These are phyloP conservation scores for Kentomonas sorsogonicus DNA, from an alignment of 208 protist genomes.

Conservation along the genomic window DNA sequence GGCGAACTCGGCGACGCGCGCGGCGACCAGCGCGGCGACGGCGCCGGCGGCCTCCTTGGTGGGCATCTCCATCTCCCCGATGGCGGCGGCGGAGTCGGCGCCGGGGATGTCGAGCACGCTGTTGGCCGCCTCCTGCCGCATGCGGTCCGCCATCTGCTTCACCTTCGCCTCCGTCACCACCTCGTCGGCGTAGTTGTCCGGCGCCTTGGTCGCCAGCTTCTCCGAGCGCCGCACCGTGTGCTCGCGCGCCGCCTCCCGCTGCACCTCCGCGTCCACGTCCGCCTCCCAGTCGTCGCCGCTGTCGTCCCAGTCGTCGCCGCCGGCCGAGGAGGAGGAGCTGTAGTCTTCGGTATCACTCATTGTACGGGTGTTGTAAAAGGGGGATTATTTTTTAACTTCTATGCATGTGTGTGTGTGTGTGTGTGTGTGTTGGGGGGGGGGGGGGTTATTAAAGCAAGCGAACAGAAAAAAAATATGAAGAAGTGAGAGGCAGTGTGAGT, in stretches of 20 bases:
- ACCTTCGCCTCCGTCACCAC: slow-evolving; percentile 51
- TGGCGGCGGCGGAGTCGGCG: slow-evolving; percentile 24
- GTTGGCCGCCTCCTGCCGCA: slow-evolving; percentile 58
- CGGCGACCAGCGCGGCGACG: slow-evolving; percentile 52
- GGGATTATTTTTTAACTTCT: not conserved
- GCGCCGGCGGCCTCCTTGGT: slow-evolving; percentile 31
- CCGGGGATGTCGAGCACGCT: slow-evolving; percentile 40
- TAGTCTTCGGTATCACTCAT: too few species aligned
- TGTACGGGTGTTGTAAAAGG: too few species aligned
- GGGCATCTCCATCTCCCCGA: slow-evolving; percentile 14
- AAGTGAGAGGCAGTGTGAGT: too few species aligned
- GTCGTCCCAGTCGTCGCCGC: slow-evolving; percentile 55
- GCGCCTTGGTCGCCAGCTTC: slow-evolving; percentile 47
- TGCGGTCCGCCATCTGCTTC: slow-evolving; percentile 36
- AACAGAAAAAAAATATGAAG: too few species aligned
- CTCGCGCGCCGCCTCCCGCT: slow-evolving; percentile 42
- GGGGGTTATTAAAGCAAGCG: too few species aligned
- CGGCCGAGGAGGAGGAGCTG: not conserved
- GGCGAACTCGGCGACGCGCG: slow-evolving; percentile 38
- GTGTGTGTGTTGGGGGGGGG: not conserved
- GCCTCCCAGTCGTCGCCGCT: slow-evolving; percentile 82
- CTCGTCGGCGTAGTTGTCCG: slow-evolving; percentile 19
- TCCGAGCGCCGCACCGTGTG: slow-evolving; percentile 46
- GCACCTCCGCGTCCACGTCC: slow-evolving; percentile 59
- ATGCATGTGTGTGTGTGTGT: not conserved